These are phyloP conservation scores for Globisporangium spinosum DNA, from an alignment of 352 stramenopile genomes.

Conservation along the genomic window DNA sequence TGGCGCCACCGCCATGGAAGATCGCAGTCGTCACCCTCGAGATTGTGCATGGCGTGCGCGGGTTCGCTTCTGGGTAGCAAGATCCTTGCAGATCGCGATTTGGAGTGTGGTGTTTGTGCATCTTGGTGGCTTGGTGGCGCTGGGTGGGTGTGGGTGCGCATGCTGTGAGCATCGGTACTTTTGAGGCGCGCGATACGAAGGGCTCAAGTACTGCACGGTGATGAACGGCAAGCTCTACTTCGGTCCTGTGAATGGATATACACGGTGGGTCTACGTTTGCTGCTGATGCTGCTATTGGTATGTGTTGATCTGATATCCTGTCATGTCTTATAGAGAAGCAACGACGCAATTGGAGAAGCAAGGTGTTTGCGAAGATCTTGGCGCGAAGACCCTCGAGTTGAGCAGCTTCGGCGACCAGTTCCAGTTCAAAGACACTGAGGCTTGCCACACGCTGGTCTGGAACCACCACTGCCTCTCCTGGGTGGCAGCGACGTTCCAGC, in stretches of 20 bases:
- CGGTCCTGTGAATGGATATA: slow-evolving; percentile 64
- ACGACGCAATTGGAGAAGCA: slow-evolving; percentile 64
- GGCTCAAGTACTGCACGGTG: slow-evolving; percentile 56
- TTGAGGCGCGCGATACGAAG: slow-evolving; percentile 38
- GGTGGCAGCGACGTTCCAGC: slow-evolving; percentile 45
- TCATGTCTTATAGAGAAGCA: slow-evolving; percentile 29
- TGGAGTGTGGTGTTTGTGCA: not conserved
- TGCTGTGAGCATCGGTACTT: slow-evolving; percentile 26
- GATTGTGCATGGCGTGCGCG: not conserved
- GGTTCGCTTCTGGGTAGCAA: not conserved
- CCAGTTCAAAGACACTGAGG: slow-evolving; percentile 67
- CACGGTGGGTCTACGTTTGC: slow-evolving; percentile 24
- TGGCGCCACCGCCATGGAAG: not conserved
- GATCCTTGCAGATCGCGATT: not conserved
- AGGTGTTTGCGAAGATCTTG: slow-evolving; percentile 68
- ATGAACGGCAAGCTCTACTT: slow-evolving; percentile 71
- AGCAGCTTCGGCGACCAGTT: slow-evolving; percentile 49
- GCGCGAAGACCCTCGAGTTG: slow-evolving; percentile 52
- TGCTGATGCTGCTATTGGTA: not conserved
- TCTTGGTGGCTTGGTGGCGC: not conserved
- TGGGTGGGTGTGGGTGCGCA: not conserved
- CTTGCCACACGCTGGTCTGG: slow-evolving; percentile 60
- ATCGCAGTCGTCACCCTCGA: not conserved
- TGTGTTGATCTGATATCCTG: not conserved
- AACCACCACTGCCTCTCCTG: slow-evolving; percentile 77